Conservation (phyloP, 805 yeast species). For the Metschnikowia santaceciliae region DNA sequence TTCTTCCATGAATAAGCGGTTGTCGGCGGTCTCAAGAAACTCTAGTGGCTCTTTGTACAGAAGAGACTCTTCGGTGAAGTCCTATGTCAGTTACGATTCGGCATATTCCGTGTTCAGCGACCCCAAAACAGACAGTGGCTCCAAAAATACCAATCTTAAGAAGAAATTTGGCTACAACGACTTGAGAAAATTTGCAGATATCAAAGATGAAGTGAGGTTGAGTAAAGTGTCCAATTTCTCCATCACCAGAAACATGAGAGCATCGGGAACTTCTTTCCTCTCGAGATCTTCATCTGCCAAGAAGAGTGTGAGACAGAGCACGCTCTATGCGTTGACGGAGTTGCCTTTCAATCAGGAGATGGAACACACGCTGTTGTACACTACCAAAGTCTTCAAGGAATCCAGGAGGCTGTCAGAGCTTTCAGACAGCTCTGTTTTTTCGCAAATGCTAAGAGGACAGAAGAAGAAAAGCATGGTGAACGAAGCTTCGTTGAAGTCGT, state of each 20-base stretch:
- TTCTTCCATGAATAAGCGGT: constrained; percentile 12
- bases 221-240: constrained; percentile 9
- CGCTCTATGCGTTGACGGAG: constrained; percentile 37
- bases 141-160: constrained; percentile 22
- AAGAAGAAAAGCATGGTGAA: constrained; percentile 1
- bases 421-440: constrained; percentile 34
- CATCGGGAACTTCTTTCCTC: constrained; percentile 11
- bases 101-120: constrained; percentile 38
- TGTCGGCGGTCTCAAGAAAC: constrained; percentile 24
- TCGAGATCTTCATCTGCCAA: constrained; percentile 26
- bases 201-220: constrained; percentile 4
- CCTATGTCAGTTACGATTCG: constrained; percentile 61
- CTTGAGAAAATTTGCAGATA: constrained; percentile 32
- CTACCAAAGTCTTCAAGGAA: constrained; percentile 7
- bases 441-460: constrained; percentile 13
- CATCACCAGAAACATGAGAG: neutral
- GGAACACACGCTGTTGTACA: neutral
- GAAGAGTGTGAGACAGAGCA: constrained; percentile 34
- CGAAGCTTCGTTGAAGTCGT: constrained; percentile 10
- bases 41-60: constrained; percentile 33
- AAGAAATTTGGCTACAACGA: constrained; percentile 51
- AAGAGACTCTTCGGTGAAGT: constrained; percentile 37
- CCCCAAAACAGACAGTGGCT: constrained; percentile 14
- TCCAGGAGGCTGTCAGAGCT: constrained; percentile 26
- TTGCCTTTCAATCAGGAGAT: constrained; percentile 28